Percentiles rank a stretch among this genome's conserved stretches.
Evolutionary conservation across 73 alveolate species (phyloP).

Genomic region (Uronychia setigera): DNA sequence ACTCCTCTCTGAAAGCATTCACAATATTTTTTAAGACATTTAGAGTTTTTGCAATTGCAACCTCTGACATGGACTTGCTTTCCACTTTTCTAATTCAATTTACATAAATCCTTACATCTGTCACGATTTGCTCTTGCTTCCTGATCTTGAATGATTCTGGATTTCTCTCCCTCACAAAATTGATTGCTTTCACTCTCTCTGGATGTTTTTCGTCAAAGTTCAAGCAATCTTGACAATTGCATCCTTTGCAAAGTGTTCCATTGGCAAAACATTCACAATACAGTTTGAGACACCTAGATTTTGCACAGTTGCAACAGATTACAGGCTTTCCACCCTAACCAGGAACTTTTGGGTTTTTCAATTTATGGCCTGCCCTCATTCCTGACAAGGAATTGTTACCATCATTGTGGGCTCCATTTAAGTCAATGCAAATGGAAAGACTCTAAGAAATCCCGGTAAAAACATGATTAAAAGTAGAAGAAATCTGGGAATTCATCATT

Average conservation of each 20-base stretch:
- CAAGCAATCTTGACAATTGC: not conserved
- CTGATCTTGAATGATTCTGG: not conserved
- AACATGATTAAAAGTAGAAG: not conserved
- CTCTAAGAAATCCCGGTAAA: not conserved
- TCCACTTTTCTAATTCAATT: not conserved
- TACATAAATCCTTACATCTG: not conserved
- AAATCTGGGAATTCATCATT: not conserved
- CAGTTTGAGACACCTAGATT: conserved; percentile 92
- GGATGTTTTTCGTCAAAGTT: not conserved
- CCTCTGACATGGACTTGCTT: conserved; percentile 58
- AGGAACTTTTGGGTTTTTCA: not conserved
- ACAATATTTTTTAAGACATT: conserved; percentile 93
- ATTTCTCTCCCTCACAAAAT: not conserved
- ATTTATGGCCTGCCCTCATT: not conserved
- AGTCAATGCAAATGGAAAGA: not conserved
- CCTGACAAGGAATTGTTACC: not conserved
- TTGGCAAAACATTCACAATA: conserved; percentile 95
- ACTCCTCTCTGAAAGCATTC: conserved; percentile 91
- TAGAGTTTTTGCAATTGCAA: conserved; percentile 91
- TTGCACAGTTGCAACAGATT: conserved; percentile 75
- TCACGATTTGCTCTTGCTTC: not conserved
- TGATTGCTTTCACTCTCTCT: not conserved
- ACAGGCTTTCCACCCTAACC: not conserved
- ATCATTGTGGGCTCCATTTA: not conserved
- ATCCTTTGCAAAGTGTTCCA: conserved; percentile 41